Evolutionary conservation across 1,284 basidiomycete genomes (phyloP).

Genomic region (Hymenochaete sp.): DNA sequence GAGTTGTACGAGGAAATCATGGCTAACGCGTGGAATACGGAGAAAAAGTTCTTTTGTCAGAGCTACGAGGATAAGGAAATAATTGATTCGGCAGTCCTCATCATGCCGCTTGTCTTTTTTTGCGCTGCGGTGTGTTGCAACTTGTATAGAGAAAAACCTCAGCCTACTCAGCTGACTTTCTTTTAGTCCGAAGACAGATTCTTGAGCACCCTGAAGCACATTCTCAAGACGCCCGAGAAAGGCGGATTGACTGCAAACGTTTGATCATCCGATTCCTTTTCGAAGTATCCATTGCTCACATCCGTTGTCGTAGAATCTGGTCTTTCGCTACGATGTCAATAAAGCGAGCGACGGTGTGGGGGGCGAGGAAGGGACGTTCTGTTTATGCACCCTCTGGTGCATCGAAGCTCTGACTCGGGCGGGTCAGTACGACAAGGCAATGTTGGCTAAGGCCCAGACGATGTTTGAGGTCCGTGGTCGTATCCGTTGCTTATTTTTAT

Average conservation of each 20-base stretch:
- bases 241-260: conserved; percentile 86
- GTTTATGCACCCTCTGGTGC: conserved; percentile 75
- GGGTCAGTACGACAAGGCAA: conserved; percentile 61
- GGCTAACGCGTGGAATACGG: conserved; percentile 69
- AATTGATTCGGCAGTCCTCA: conserved; percentile 67
- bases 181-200: conserved; percentile 78
- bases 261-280: conserved; percentile 19
- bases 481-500: conserved; percentile 1
- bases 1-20: conserved; percentile 80
- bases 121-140: conserved; percentile 49
- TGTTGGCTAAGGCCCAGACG: conserved; percentile 59
- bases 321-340: conserved; percentile 73
- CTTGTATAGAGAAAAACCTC: not conserved
- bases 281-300: conserved; percentile 19
- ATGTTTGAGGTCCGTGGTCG: conserved; percentile 69
- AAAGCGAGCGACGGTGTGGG: conserved; percentile 87
- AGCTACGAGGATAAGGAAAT: conserved; percentile 67
- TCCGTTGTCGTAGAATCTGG: conserved; percentile 41
- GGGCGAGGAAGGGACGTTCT: conserved; percentile 85
- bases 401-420: conserved; percentile 83
- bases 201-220: conserved; percentile 69
- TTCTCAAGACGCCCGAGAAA: conserved; percentile 76
- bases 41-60: conserved; percentile 62
- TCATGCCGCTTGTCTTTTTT: conserved; percentile 87
- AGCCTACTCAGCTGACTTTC: conserved; percentile 8